Percentiles rank a stretch among this genome's conserved stretches.
phyloP scores from a whole-genome alignment of 331 rosid species.

The Spiraea crenata region DNA sequence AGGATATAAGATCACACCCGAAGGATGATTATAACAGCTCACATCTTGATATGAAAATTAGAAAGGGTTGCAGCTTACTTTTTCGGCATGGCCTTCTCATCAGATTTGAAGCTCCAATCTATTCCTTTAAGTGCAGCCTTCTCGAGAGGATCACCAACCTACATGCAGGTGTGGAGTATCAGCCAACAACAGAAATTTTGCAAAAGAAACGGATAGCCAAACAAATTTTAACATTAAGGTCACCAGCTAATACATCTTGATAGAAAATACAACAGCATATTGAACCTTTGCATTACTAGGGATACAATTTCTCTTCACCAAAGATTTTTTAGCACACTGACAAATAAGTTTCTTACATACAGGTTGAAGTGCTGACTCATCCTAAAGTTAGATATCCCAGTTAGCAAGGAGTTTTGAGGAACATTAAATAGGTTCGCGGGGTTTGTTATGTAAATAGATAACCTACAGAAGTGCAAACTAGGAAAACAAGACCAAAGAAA shows the following conservation, averaged over 20 bases:
- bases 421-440: not conserved
- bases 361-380: not conserved
- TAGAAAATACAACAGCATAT: not conserved
- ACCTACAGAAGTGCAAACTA: not conserved
- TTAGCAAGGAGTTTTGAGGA: not conserved
- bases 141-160: slow-evolving; percentile 99
- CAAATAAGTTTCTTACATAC: not conserved
- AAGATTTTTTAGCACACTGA: not conserved
- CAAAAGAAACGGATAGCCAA: not conserved
- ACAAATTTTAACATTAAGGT: not conserved
- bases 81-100: slow-evolving; percentile 92
- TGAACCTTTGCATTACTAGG: not conserved
- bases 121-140: slow-evolving; percentile 98
- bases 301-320: not conserved
- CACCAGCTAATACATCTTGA: not conserved
- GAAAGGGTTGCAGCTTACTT: slow-evolving; percentile 45
- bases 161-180: slow-evolving; percentile 22
- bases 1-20: not conserved
- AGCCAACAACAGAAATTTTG: not conserved
- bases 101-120: slow-evolving; percentile 93
- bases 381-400: not conserved
- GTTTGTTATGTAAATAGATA: not conserved
- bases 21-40: not conserved
- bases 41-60: not conserved
- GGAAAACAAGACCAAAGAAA: no score